A percentile compares a stretch with the other conserved stretches of the same genome.
Evolutionary conservation across 2,329 filamentous ascomycete genomes (phyloP).

Genomic region (Colletotrichum sublineola): DNA sequence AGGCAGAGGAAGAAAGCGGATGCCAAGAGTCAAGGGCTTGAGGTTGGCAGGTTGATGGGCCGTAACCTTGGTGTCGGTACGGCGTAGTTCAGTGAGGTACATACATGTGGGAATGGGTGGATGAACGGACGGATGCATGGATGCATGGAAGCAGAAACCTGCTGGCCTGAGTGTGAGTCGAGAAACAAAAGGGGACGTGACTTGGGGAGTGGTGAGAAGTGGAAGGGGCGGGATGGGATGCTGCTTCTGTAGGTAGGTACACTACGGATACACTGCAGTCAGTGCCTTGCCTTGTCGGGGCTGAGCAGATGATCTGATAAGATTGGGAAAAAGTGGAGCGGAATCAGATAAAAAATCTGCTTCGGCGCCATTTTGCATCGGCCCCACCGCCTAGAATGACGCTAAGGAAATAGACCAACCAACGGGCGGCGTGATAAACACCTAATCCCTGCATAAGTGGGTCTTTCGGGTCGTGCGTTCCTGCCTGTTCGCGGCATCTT

Average conservation of each 20-base stretch:
- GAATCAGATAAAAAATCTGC: conserved; percentile 39
- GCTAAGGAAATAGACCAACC: conserved; percentile 11
- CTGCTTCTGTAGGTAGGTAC: background rate
- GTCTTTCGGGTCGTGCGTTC: conserved; percentile 6
- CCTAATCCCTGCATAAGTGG: conserved; percentile 7
- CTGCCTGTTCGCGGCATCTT: conserved; percentile 7
- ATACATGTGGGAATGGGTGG: background rate
- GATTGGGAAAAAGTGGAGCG: conserved; percentile 35
- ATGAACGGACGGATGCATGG: background rate
- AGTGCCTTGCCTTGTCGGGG: background rate
- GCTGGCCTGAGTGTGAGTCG: background rate
- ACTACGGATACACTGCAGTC: too few relatives aligned
- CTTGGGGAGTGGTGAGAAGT: background rate
- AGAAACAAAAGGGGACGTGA: background rate
- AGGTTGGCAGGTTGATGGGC: background rate
- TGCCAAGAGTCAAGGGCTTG: background rate
- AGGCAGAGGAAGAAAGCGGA: background rate
- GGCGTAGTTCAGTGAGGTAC: background rate
- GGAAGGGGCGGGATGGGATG: conserved; percentile 11
- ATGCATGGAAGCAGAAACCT: background rate
- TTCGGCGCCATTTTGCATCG: conserved; percentile 8
- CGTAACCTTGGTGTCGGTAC: background rate
- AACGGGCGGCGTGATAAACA: background rate
- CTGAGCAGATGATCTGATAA: conserved; percentile 41
- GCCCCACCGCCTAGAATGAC: conserved; percentile 25